These are phyloP conservation scores for Stephania cephalantha DNA, from an alignment of 164 flowering plant species.

Conservation along the genomic window DNA sequence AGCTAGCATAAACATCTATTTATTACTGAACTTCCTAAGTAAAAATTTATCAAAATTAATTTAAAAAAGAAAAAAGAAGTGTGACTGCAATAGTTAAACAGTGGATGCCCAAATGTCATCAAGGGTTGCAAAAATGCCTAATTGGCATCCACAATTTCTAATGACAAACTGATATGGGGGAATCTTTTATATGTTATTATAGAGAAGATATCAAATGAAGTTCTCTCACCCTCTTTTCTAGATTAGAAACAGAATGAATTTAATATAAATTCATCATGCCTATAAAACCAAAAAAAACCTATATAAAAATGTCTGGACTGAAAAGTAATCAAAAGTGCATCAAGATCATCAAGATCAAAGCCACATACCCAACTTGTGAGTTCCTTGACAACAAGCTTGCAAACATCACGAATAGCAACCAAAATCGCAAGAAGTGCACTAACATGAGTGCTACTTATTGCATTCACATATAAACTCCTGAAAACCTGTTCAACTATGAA, in stretches of 20 bases:
- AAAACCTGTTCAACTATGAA: slow-evolving; percentile 51
- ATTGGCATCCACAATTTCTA: neutral
- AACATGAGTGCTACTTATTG: slow-evolving; percentile 55
- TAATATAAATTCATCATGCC: too few relatives aligned
- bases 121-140: neutral
- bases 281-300: too few relatives aligned
- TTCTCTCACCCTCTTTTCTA: too few relatives aligned
- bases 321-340: too few relatives aligned
- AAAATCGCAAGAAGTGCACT: slow-evolving; percentile 73
- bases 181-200: neutral
- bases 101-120: neutral
- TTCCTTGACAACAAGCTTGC: slow-evolving; percentile 95
- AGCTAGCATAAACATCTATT: neutral
- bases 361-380: slow-evolving; percentile 89
- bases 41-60: too few relatives aligned
- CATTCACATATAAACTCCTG: slow-evolving; percentile 72
- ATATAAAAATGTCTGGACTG: too few relatives aligned
- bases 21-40: neutral
- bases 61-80: too few relatives aligned
- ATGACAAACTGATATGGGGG: neutral
- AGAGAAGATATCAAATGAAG: too few relatives aligned
- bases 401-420: slow-evolving; percentile 87
- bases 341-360: neutral
- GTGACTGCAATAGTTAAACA: neutral
- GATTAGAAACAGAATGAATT: too few relatives aligned